Base-by-base conservation (phyloP, 805 yeast genomes). In the Schizosaccharomyces lindneri region DNA sequence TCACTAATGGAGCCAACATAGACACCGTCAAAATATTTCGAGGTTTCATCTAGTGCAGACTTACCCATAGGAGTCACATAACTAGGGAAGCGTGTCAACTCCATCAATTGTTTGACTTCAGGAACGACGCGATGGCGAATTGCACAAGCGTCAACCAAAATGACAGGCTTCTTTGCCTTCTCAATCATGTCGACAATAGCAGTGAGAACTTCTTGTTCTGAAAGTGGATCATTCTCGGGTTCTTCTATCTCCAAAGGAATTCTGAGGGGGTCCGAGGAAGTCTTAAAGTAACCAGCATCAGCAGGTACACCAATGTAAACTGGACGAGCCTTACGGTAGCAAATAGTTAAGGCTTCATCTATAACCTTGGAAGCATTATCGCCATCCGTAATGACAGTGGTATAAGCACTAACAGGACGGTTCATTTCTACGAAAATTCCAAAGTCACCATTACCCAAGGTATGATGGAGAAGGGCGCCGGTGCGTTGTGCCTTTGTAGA, bases 381-480 rank as follows among this genome's bases (percentile, higher is more conserved):
- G 6, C 80, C 72, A 64, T 76, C 74, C 62, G 65, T 71, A 59
- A 83, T 67, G 57, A 76, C 72, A 66, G 78, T 83, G 48, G 79
- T 75, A 27, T 80, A 75, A 64, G 86, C 82, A 24, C 84, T 76
- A 60, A 76, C 55, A 19, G 21, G 21, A 19, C 24, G 21, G 21
- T n/a, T 24, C 89, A 87, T 87, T 71, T 82, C 75, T 73, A 79
- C 80, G 79, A 85, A 87, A 61, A 82, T 86, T 62, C 82, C 79
- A 75, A 83, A 85, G 72, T 83, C 86, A 69, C 88, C 87, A 72
- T 85, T 83, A 70, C 93, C 94, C 68, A 85, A 76, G 62, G 93
- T 85, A 74, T 85, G 94, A 72, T 85, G 94, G 71, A 85, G 76
- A 69, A 85, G 73, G 72, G 84, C 74, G 67, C 83, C 61, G 11